Conservation (phyloP, 2,329 filamentous ascomycete species). For the Epichloe amarillans region DNA sequence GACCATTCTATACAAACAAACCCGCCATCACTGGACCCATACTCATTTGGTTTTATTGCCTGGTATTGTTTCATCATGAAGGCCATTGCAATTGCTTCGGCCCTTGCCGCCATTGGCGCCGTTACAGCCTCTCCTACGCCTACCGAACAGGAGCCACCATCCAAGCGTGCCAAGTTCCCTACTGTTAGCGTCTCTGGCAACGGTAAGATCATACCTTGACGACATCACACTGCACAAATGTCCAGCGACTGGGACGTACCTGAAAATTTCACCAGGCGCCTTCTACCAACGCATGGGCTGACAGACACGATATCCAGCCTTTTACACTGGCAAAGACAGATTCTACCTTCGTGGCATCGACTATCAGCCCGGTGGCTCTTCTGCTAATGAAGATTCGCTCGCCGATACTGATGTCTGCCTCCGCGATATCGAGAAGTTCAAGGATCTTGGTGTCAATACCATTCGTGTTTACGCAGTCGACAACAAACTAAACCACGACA, state of each 20-base stretch:
- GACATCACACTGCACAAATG: too few relatives aligned
- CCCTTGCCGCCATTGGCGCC: conserved; percentile 31
- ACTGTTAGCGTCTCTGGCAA: conserved; percentile 42
- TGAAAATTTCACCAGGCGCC: neutral
- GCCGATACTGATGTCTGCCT: conserved; percentile 56
- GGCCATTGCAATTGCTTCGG: conserved; percentile 31
- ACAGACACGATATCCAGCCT: conserved; percentile 26
- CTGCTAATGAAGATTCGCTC: conserved; percentile 55
- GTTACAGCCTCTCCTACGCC: conserved; percentile 36
- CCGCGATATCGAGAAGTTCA: conserved; percentile 71
- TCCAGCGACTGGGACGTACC: neutral
- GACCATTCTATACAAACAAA: conserved; percentile 1
- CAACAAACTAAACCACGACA: conserved; percentile 68
- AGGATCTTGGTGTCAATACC: conserved; percentile 78
- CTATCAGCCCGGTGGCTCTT: conserved; percentile 49
- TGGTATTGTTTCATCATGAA: conserved; percentile 30
- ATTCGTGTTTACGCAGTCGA: conserved; percentile 88
- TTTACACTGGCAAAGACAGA: conserved; percentile 37
- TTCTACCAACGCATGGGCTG: neutral
- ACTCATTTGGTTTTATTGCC: conserved; percentile 6
- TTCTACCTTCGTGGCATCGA: conserved; percentile 49
- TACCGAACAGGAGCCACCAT: conserved; percentile 32
- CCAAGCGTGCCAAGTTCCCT: conserved; percentile 36
- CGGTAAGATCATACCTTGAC: conserved; percentile 25
- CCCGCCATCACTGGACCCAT: neutral